phyloP scores from a whole-genome alignment of 106 monocot genomes.

The Triglochin maritima region DNA sequence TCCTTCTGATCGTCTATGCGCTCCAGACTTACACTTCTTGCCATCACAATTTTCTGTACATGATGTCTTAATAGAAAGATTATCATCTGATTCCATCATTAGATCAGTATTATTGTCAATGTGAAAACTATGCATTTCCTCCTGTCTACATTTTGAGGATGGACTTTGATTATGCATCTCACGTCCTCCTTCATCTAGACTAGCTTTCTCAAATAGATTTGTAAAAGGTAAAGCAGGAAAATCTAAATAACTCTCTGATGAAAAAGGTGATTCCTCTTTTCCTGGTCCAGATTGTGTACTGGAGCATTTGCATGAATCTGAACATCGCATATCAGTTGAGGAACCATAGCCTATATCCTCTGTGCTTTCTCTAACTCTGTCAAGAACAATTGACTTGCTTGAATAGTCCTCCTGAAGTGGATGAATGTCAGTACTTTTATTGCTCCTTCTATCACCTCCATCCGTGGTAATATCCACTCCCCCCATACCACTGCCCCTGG shows the following conservation, averaged over 20 bases:
- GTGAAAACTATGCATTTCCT: conserved; percentile 64
- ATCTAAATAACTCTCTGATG: conserved; percentile 49
- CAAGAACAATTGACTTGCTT: too few relatives aligned
- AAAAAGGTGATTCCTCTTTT: conserved; percentile 30
- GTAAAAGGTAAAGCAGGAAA: conserved; percentile 73
- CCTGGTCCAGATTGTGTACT: conserved; percentile 21
- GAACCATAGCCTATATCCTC: conserved; percentile 19
- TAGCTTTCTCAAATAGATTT: conserved; percentile 56
- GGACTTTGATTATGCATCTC: conserved; percentile 16
- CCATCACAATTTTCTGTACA: conserved; percentile 24
- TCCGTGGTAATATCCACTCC: conserved; percentile 23
- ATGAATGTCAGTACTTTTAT: not conserved
- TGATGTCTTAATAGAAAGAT: conserved; percentile 13
- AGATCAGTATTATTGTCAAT: conserved; percentile 74
- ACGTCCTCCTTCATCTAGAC: conserved; percentile 17
- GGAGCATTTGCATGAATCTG: conserved; percentile 22
- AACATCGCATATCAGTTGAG: conserved; percentile 18
- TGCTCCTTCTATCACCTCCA: conserved; percentile 30
- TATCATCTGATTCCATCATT: conserved; percentile 10
- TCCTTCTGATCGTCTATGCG: conserved; percentile 6
- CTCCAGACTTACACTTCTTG: conserved; percentile 21
- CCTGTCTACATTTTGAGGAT: conserved; percentile 21
- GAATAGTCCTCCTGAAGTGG: too few relatives aligned
- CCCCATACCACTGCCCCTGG: conserved; percentile 39
- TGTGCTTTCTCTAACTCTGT: too few relatives aligned